Percentiles rank a stretch among this genome's conserved stretches.
Evolutionary conservation across 306 rosid genomes (phyloP).

Genomic region (Malus fusca): DNA sequence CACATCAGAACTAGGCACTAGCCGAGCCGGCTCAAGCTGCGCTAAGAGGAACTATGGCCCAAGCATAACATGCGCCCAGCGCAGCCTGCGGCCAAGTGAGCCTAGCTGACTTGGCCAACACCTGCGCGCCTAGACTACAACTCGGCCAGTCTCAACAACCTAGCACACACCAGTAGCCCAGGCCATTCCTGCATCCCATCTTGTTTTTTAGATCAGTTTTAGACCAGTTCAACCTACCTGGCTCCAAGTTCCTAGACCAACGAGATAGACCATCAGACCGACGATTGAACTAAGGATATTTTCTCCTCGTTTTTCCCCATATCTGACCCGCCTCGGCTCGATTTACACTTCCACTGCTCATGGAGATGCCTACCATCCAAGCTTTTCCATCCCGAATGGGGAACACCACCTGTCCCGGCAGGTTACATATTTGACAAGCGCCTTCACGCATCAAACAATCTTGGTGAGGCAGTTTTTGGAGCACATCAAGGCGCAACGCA

Average conservation of each 20-base stretch:
- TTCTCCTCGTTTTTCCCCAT: fast-evolving
- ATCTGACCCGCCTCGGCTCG: fast-evolving
- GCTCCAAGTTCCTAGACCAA: fast-evolving
- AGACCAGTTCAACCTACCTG: fast-evolving
- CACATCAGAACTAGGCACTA: no score
- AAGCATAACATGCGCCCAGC: fast-evolving
- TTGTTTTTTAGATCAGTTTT: no score
- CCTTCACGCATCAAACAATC: fast-evolving
- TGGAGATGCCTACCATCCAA: no score
- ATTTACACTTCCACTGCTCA: no score
- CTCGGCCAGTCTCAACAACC: fast-evolving
- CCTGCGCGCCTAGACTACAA: fast-evolving
- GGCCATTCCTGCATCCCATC: fast-evolving
- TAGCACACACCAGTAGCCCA: fast-evolving
- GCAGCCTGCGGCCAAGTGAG: fast-evolving
- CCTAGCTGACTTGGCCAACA: fast-evolving
- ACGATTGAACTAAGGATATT: no score
- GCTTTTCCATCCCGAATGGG: fast-evolving
- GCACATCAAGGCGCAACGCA: fast-evolving
- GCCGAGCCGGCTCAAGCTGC: fast-evolving
- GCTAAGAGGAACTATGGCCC: no score
- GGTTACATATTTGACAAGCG: no score
- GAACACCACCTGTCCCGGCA: fast-evolving
- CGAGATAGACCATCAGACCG: fast-evolving
- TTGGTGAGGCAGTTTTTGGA: no score